phyloP scores from a whole-genome alignment of 1,284 basidiomycete genomes.

The Ustilago bromivora region DNA sequence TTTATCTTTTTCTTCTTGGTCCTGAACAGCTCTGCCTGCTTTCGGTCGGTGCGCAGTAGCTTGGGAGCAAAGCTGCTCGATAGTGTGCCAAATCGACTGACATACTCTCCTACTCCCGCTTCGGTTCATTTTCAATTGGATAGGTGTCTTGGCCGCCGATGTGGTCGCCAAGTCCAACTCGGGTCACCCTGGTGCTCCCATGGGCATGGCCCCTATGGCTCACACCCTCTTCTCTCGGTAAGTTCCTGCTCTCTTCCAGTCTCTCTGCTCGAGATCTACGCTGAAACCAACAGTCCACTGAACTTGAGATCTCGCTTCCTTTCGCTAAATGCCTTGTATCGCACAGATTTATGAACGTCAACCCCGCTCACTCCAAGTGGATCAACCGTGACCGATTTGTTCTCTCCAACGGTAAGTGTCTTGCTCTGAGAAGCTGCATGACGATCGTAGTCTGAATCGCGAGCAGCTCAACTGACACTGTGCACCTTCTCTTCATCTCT shows the following conservation, averaged over 20 bases:
- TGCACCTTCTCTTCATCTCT: background rate
- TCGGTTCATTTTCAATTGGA: background rate
- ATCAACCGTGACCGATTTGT: slow-evolving; percentile 75
- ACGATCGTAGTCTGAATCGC: background rate
- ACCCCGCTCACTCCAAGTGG: slow-evolving; percentile 90
- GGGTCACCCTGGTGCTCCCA: slow-evolving; percentile 72
- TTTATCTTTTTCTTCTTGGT: slow-evolving; percentile 3
- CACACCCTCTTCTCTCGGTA: slow-evolving; percentile 87
- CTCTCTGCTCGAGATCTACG: background rate
- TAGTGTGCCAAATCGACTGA: background rate
- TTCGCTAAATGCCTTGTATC: background rate
- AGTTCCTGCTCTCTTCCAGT: slow-evolving; percentile 7
- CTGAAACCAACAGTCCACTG: slow-evolving; percentile 1
- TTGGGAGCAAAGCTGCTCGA: background rate
- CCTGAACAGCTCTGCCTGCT: background rate
- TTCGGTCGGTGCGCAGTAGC: background rate
- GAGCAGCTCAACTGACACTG: slow-evolving; percentile 1
- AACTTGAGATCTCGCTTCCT: background rate
- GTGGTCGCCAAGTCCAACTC: slow-evolving; percentile 77
- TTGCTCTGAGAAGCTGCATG: background rate
- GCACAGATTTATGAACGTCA: slow-evolving; percentile 83
- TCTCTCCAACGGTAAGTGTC: slow-evolving; percentile 72
- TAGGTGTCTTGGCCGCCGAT: slow-evolving; percentile 62
- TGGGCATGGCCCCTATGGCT: slow-evolving; percentile 85
- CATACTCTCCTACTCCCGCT: background rate